These are phyloP conservation scores for Thuidium tamariscinum DNA, from an alignment of 225 moss, liverwort and hornwort species.

Conservation along the genomic window DNA sequence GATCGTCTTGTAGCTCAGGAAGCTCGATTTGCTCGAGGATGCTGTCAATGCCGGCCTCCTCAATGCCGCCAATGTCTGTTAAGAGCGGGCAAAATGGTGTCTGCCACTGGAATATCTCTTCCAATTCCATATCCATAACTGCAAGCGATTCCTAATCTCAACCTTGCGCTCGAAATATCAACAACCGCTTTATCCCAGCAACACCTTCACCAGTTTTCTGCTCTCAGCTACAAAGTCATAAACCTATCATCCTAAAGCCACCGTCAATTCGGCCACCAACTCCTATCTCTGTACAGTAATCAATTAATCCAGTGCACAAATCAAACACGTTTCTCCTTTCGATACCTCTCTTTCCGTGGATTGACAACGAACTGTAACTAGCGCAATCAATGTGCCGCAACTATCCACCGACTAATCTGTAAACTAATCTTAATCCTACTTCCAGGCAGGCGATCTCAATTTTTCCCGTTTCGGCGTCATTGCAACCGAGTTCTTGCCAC, in stretches of 20 bases:
- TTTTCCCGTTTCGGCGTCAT: background rate
- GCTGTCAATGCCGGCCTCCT: background rate
- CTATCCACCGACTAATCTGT: background rate
- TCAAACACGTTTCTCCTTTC: background rate
- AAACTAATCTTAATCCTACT: background rate
- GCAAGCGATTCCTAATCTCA: background rate
- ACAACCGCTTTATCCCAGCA: background rate
- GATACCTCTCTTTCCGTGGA: background rate
- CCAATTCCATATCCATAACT: constrained; percentile 28
- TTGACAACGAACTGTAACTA: background rate
- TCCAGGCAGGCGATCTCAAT: background rate
- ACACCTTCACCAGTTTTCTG: background rate
- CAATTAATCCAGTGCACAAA: background rate
- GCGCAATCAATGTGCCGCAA: background rate
- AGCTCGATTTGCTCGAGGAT: constrained; percentile 18
- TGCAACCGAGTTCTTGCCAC: background rate
- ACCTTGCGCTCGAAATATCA: background rate
- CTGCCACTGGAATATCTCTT: constrained; percentile 29
- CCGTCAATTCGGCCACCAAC: background rate
- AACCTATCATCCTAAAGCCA: background rate
- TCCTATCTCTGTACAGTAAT: background rate
- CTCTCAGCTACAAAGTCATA: background rate
- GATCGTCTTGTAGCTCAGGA: constrained; percentile 5
- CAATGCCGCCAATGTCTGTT: constrained; percentile 5
- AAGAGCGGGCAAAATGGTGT: constrained; percentile 12